Evolutionary conservation across 2,329 filamentous ascomycete genomes (phyloP).

Genomic region (Aspergillus hortae): DNA sequence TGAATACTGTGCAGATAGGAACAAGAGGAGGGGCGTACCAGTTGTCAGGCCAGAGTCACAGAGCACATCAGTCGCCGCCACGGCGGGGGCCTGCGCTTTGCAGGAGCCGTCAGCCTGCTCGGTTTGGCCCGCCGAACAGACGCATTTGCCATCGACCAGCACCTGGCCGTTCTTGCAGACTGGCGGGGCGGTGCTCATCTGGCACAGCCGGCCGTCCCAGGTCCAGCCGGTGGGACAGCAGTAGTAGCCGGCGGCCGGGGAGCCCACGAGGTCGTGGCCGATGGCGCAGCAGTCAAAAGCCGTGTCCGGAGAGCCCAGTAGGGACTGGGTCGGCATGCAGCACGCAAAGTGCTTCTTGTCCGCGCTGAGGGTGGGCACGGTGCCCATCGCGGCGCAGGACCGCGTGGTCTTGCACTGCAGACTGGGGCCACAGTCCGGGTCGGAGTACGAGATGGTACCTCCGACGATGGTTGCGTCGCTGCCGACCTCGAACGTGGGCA

Average conservation of each 20-base stretch:
- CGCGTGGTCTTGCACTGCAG: slow-evolving; percentile 4
- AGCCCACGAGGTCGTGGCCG: slow-evolving; percentile 10
- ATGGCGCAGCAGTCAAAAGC: slow-evolving; percentile 13
- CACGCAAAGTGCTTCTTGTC: slow-evolving; percentile 8
- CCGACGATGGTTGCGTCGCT: slow-evolving; percentile 2
- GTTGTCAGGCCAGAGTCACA: slow-evolving; percentile 6
- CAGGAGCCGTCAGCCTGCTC: slow-evolving; percentile 4
- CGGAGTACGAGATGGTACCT: slow-evolving; percentile 4
- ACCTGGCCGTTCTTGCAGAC: slow-evolving; percentile 8
- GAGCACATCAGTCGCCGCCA: not conserved
- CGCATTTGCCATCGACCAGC: slow-evolving; percentile 8
- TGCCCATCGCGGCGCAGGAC: not conserved
- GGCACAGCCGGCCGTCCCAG: slow-evolving; percentile 8
- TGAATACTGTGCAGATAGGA: not conserved
- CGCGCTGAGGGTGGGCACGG: slow-evolving; percentile 6
- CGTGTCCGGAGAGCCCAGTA: slow-evolving; percentile 8
- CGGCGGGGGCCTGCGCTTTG: not conserved
- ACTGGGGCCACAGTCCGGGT: slow-evolving; percentile 4
- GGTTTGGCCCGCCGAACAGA: not conserved
- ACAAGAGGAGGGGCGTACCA: not conserved
- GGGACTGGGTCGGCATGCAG: slow-evolving; percentile 5
- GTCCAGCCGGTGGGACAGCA: slow-evolving; percentile 8
- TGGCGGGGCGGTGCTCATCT: not conserved
- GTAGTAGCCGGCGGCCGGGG: slow-evolving; percentile 4
- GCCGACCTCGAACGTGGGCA: slow-evolving; percentile 1